These are phyloP conservation scores for Hypoxylon rickii DNA, from an alignment of 495 filamentous ascomycete species.

Conservation along the genomic window DNA sequence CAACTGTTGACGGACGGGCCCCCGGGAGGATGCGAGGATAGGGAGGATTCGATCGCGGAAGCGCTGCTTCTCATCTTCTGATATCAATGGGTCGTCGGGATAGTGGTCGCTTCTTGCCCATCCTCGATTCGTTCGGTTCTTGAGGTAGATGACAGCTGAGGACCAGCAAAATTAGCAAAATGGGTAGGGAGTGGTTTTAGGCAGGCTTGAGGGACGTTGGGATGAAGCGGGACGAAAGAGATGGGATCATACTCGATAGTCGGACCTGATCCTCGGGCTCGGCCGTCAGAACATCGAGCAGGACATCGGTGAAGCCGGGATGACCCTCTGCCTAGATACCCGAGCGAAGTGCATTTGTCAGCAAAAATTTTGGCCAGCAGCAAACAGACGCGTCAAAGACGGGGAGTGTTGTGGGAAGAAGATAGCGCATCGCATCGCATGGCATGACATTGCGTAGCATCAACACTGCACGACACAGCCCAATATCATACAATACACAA, in stretches of 20 bases:
- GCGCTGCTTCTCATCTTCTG: constrained; percentile 84
- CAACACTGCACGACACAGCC: constrained; percentile 7
- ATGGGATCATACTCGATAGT: constrained; percentile 73
- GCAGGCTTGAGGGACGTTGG: neutral
- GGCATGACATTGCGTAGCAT: constrained; percentile 3
- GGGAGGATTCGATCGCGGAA: constrained; percentile 88
- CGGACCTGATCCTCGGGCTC: constrained; percentile 84
- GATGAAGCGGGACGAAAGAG: neutral
- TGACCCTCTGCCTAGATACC: constrained; percentile 79
- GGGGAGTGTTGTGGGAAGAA: constrained; percentile 5
- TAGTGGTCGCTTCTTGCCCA: constrained; percentile 82
- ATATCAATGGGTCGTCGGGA: constrained; percentile 66
- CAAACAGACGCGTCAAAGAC: constrained; percentile 15
- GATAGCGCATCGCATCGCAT: constrained; percentile 32
- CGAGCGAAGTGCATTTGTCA: constrained; percentile 14
- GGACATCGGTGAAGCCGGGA: constrained; percentile 85
- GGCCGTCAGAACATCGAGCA: constrained; percentile 85
- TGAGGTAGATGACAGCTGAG: constrained; percentile 93
- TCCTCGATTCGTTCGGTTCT: constrained; percentile 90
- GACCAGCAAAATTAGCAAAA: constrained; percentile 19
- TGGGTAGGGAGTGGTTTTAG: neutral
- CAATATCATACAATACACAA: neutral
- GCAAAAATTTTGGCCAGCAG: neutral
- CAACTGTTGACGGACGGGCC: constrained; percentile 84
- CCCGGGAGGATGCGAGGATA: constrained; percentile 77